Conservation (phyloP, 1,284 basidiomycete species). For the Moesziomyces globuligerus region DNA sequence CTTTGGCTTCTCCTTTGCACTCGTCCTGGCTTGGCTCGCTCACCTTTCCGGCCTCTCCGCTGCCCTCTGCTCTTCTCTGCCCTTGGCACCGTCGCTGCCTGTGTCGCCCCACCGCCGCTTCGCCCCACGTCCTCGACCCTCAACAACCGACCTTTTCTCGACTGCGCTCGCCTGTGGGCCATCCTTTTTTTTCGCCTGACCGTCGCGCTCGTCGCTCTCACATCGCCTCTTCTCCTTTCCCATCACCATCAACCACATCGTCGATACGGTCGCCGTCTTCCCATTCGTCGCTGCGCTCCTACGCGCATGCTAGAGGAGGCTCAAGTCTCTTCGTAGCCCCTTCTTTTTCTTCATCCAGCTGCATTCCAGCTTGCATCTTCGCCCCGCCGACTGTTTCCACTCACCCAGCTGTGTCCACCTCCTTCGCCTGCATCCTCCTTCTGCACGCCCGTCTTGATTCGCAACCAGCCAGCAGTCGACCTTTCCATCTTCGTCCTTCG, state of each 20-base stretch:
- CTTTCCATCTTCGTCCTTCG: background rate
- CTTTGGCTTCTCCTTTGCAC: background rate
- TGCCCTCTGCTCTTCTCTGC: too few species aligned
- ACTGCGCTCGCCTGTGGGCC: background rate
- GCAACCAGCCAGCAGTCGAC: too few species aligned
- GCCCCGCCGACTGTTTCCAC: background rate
- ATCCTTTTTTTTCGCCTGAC: background rate
- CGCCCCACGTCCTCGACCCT: too few species aligned
- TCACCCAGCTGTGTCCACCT: background rate
- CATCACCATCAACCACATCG: conserved; percentile 7
- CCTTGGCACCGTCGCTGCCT: too few species aligned
- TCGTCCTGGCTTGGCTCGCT: background rate
- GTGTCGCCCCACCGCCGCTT: too few species aligned
- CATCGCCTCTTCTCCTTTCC: background rate
- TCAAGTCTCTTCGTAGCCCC: background rate
- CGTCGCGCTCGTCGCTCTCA: background rate
- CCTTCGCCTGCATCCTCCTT: background rate
- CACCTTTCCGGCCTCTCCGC: background rate
- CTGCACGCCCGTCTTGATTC: too few species aligned
- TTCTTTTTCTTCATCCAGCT: background rate
- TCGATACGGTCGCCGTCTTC: conserved; percentile 1
- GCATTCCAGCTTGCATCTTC: background rate
- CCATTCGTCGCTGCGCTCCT: conserved; percentile 12
- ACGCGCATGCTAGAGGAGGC: conserved; percentile 18
- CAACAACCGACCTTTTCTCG: too few species aligned